Base-by-base conservation (phyloP, 2,329 filamentous ascomycete genomes). In the Tolypocladium pustulatum region DNA sequence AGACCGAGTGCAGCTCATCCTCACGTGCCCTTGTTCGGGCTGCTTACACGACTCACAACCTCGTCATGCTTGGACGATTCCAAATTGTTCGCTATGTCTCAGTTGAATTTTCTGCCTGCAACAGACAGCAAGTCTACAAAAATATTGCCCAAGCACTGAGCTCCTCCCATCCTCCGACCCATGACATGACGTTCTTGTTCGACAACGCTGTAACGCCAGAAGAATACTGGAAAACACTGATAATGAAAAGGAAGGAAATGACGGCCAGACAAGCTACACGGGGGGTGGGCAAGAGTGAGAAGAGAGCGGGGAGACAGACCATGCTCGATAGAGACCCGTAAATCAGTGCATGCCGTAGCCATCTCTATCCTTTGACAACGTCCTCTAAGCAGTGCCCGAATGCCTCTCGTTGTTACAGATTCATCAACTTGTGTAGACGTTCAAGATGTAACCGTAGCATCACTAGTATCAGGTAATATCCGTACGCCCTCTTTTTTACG, bases 131-230 rank as follows among this genome's bases (percentile, higher is more conserved):
- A 37, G 53, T 55, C 53, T 55, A 55, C 53, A 55, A 40, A 55
- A 55, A 34, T 22, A 15, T n/a, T 32, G 20, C 30, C 30, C 30
- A 34, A 32, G 49, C 49, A n/a, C 49, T 53, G 30, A 34, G 49
- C 20, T 34, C 20, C 20, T 25, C 17, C 27, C 17, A 5, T 3
- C 20, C 49, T n/a, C 49, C 20, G 8, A 36, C 27, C 12, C n/a
- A 52, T 38, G 30, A 55, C 38, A 54, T 54, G 30, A 40, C n/a
- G 22, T 52, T 5, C n/a, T 20, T 34, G 22, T 22, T 20, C 36
- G 17, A 53, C 57, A 59, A 56, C 57, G 57, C 57, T 59, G 37
- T 25, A 59, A 59, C 57, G 54, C 57, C 54, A 55, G 53, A 56
- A 53, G 41, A n/a, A 22, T 25, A 40, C 22, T 13, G 38, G 27